These are phyloP conservation scores for Boletus fagicola DNA, from an alignment of 768 basidiomycete species.

Conservation along the genomic window DNA sequence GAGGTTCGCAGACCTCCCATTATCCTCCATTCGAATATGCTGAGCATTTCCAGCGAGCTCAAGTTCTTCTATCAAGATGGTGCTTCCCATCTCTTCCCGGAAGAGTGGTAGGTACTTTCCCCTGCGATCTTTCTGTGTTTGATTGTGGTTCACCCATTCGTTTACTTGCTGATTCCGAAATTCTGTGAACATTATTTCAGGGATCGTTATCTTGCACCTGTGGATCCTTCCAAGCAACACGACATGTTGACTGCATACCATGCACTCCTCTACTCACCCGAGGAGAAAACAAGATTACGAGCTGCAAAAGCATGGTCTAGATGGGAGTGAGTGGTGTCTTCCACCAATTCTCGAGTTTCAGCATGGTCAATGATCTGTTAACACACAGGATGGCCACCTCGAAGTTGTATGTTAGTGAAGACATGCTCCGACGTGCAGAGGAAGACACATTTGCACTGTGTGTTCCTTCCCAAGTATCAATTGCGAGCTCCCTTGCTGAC, in stretches of 20 bases:
- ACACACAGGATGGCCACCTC: slow-evolving; percentile 75
- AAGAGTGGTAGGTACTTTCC: slow-evolving; percentile 66
- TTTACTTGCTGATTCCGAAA: neutral
- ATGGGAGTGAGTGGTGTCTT: slow-evolving; percentile 70
- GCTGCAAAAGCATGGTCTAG: slow-evolving; percentile 88
- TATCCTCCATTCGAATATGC: neutral
- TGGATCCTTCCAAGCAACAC: slow-evolving; percentile 74
- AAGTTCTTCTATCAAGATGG: slow-evolving; percentile 93
- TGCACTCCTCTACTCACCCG: slow-evolving; percentile 66
- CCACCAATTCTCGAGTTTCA: neutral
- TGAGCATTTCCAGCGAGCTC: slow-evolving; percentile 53
- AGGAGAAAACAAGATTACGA: slow-evolving; percentile 58
- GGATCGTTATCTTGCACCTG: slow-evolving; percentile 79
- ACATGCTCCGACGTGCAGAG: slow-evolving; percentile 64
- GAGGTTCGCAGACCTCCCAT: slow-evolving; percentile 43
- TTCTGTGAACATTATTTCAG: slow-evolving; percentile 37
- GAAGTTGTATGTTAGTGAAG: slow-evolving; percentile 66
- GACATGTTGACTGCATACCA: slow-evolving; percentile 88
- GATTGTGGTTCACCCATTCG: neutral
- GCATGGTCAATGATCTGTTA: neutral
- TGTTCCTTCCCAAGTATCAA: slow-evolving; percentile 21
- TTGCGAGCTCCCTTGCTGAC: slow-evolving; percentile 7
- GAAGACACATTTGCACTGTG: slow-evolving; percentile 77
- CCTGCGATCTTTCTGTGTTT: too few relatives aligned
- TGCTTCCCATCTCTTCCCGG: slow-evolving; percentile 77